A percentile compares a stretch with the other conserved stretches of the same genome.
Conservation (phyloP, 257 asterid species). For the Penstemon davidsonii region DNA sequence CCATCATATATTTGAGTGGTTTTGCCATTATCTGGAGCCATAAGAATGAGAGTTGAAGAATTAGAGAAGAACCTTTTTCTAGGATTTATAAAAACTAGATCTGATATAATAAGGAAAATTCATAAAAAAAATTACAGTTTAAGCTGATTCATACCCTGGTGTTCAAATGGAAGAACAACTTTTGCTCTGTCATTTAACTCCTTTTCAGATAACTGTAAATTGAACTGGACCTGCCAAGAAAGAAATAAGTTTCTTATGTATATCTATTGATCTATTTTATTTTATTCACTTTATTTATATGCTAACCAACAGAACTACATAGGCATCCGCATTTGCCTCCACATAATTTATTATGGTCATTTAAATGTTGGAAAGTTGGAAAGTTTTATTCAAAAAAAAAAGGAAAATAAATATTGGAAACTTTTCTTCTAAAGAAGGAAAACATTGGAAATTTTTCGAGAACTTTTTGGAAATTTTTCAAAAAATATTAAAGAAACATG, state of each 20-base stretch:
- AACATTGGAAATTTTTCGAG: too few species aligned
- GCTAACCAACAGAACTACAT: conserved; percentile 6
- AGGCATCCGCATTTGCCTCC: conserved; percentile 5
- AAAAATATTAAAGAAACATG: too few species aligned
- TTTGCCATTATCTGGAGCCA: conserved; percentile 60
- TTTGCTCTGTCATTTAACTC: conserved; percentile 83
- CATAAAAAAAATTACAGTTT: background rate
- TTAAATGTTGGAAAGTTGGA: too few species aligned
- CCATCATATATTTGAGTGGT: conserved; percentile 83
- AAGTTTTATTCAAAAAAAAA: too few species aligned
- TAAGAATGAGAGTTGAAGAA: background rate
- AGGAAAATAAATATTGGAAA: too few species aligned
- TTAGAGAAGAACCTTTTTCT: background rate
- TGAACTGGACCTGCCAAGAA: conserved; percentile 83
- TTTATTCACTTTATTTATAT: background rate
- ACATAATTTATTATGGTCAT: background rate
- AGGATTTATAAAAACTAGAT: background rate
- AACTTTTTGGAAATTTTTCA: too few species aligned
- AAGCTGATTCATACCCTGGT: conserved; percentile 65
- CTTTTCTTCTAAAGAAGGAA: too few species aligned
- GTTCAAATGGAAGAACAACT: conserved; percentile 97
- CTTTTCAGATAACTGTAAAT: conserved; percentile 87
- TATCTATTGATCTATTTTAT: background rate
- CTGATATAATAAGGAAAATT: background rate
- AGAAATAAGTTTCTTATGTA: conserved; percentile 12